A percentile compares a stretch with the other conserved stretches of the same genome.
Evolutionary conservation across 805 yeast genomes (phyloP).

Genomic region (Huiozyma naganishii): DNA sequence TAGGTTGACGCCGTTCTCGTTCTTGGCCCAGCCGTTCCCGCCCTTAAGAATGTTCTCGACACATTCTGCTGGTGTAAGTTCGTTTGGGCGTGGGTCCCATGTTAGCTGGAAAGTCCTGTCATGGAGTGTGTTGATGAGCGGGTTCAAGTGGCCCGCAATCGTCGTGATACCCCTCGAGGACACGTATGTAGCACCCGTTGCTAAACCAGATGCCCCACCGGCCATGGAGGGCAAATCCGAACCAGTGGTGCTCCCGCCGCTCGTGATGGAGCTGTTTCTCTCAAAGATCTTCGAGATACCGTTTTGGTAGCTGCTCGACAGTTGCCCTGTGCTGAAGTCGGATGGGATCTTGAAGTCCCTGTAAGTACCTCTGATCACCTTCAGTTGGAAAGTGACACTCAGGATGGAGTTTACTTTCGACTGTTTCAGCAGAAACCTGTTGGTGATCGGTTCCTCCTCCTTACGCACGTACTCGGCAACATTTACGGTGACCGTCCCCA

Average conservation of each 20-base stretch:
- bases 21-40: slow-evolving; percentile 54
- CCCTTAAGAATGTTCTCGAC: slow-evolving; percentile 66
- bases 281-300: slow-evolving; percentile 7
- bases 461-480: slow-evolving; percentile 54
- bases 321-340: slow-evolving; percentile 14
- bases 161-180: slow-evolving; percentile 15
- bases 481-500: slow-evolving; percentile 63
- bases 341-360: slow-evolving; percentile 19
- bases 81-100: slow-evolving; percentile 49
- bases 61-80: slow-evolving; percentile 59
- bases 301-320: slow-evolving; percentile 15
- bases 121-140: slow-evolving; percentile 39
- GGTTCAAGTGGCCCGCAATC: slow-evolving; percentile 32
- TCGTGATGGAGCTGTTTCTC: slow-evolving; percentile 1
- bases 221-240: background rate
- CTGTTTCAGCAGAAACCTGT: slow-evolving; percentile 60
- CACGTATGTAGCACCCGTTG: slow-evolving; percentile 2
- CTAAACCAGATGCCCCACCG: background rate
- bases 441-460: slow-evolving; percentile 39
- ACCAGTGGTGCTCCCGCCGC: background rate
- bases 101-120: slow-evolving; percentile 45
- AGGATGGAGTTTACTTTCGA: slow-evolving; percentile 79
- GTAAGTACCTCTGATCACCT: slow-evolving; percentile 30
- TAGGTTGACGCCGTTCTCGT: slow-evolving; percentile 27
- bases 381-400: slow-evolving; percentile 45